phyloP scores from a whole-genome alignment of 2,329 filamentous ascomycete species.

The Calonectria henricotiae region DNA sequence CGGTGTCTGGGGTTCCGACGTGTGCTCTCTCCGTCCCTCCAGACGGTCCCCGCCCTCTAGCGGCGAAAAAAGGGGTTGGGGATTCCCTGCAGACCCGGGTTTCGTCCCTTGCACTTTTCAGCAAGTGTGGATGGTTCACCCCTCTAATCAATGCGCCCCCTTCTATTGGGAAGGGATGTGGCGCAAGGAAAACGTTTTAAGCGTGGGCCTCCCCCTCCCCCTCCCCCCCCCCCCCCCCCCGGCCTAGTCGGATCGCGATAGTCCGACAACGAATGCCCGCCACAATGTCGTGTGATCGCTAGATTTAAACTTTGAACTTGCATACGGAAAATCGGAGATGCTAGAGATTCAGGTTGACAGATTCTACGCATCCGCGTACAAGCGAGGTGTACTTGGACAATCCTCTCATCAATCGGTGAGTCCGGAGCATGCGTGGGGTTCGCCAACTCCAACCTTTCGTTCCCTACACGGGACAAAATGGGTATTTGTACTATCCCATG shows the following conservation, averaged over 20 bases:
- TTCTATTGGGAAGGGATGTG: not conserved
- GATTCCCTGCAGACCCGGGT: not conserved
- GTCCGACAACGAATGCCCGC: constrained; percentile 16
- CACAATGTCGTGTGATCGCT: constrained; percentile 5
- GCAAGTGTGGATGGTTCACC: constrained; percentile 1
- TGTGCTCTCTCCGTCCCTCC: too few relatives aligned
- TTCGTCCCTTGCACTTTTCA: constrained; percentile 9
- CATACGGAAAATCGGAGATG: constrained; percentile 8
- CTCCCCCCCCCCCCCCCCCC: too few relatives aligned
- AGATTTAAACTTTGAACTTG: constrained; percentile 12
- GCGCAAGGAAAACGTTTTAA: not conserved
- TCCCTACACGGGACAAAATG: constrained; percentile 9
- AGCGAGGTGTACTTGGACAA: not conserved
- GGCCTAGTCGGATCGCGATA: constrained; percentile 3
- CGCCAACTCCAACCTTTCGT: not conserved
- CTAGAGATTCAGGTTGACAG: constrained; percentile 24
- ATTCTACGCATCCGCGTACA: not conserved
- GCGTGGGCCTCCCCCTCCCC: too few relatives aligned
- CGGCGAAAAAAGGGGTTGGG: constrained; percentile 11
- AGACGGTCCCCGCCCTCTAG: not conserved
- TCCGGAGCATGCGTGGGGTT: not conserved
- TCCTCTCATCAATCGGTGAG: not conserved
- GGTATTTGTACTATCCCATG: not conserved
- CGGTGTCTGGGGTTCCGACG: too few relatives aligned
- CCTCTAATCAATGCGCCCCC: constrained; percentile 19